Evolutionary conservation across 192 early-diverging fungal genomes (phyloP).

Genomic region (Podila horticola): DNA sequence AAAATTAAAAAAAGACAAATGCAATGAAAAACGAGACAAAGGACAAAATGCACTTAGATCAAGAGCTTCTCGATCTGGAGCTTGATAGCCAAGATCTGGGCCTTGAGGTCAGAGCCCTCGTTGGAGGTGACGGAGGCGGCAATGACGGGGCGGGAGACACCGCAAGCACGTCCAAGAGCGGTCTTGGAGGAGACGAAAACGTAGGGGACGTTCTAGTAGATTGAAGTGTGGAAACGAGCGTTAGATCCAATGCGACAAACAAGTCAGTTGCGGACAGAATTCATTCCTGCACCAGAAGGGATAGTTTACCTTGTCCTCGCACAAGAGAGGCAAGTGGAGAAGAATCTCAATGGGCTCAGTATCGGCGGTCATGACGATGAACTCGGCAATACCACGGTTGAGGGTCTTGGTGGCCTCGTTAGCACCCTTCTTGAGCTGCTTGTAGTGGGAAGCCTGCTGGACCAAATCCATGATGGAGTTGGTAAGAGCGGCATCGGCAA

Average conservation of each 20-base stretch:
- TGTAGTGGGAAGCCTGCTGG: conserved; percentile 99
- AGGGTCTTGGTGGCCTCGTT: conserved; percentile 99
- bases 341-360: conserved; percentile 98
- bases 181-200: conserved; percentile 98
- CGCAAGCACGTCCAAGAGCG: conserved; percentile 97
- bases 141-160: conserved; percentile 95
- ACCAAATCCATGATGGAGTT: conserved; percentile 96
- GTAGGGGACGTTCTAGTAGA: conserved; percentile 92
- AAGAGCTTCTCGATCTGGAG: conserved; percentile 94
- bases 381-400: conserved; percentile 98
- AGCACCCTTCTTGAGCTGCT: conserved; percentile 99
- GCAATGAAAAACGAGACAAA: not conserved
- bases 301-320: conserved; percentile 90
- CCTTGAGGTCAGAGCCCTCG: conserved; percentile 95
- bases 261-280: not conserved
- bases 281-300: not conserved
- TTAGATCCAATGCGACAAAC: not conserved
- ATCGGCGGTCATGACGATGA: conserved; percentile 99
- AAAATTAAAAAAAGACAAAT: not conserved
- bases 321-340: conserved; percentile 95
- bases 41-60: conserved; percentile 63
- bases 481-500: conserved; percentile 89
- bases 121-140: conserved; percentile 96
- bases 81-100: conserved; percentile 92
- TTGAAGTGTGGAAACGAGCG: not conserved